Conservation (phyloP, 2,329 filamentous ascomycete species). For the Fusarium sp. region DNA sequence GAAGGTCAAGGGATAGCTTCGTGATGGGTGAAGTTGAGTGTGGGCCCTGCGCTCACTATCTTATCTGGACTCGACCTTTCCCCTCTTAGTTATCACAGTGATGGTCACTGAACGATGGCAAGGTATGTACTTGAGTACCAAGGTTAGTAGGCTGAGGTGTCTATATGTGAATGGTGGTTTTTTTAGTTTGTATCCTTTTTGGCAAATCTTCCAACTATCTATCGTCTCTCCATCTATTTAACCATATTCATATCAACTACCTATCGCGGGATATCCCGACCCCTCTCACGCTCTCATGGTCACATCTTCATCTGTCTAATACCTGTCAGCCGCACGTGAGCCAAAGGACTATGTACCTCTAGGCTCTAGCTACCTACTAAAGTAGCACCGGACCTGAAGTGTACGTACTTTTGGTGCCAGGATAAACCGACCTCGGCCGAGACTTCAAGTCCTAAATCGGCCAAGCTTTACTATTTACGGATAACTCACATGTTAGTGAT, state of each 20-base stretch:
- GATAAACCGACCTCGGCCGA: constrained; percentile 29
- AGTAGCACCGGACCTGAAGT: constrained; percentile 24
- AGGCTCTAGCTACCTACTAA: no score
- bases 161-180: neutral
- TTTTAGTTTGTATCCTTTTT: no score
- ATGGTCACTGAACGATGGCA: no score
- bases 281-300: constrained; percentile 18
- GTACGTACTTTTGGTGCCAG: no score
- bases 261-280: constrained; percentile 21
- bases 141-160: no score
- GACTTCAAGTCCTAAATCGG: constrained; percentile 15
- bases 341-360: constrained; percentile 9
- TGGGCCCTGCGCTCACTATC: constrained; percentile 23
- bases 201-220: neutral
- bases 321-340: constrained; percentile 34
- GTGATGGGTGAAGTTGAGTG: constrained; percentile 4
- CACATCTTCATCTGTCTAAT: constrained; percentile 16
- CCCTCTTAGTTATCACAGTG: constrained; percentile 6
- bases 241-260: neutral
- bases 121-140: no score
- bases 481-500: constrained; percentile 41
- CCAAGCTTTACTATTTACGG: constrained; percentile 4
- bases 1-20: constrained; percentile 1
- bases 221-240: neutral
- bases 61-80: constrained; percentile 32